Evolutionary conservation across 345 rosid species (phyloP).

Genomic region (Aquilaria malaccensis): DNA sequence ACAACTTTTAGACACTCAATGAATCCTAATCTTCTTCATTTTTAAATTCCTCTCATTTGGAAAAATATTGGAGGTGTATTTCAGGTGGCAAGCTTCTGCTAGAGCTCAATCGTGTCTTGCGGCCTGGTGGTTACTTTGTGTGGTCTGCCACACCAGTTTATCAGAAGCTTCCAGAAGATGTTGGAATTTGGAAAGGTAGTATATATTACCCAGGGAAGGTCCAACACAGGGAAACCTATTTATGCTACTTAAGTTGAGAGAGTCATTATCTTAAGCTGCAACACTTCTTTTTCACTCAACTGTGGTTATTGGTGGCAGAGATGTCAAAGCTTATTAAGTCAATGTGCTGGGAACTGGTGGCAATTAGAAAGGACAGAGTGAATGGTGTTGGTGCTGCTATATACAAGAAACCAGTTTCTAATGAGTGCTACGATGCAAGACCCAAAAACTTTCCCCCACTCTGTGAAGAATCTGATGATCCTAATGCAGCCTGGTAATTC

Average conservation of each 20-base stretch:
- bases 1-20: neutral
- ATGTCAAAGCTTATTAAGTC: slow-evolving; percentile 59
- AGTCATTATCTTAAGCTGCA: slow-evolving; percentile 6
- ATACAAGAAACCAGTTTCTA: slow-evolving; percentile 60
- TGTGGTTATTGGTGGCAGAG: slow-evolving; percentile 34
- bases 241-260: slow-evolving; percentile 3
- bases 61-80: slow-evolving; percentile 15
- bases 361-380: slow-evolving; percentile 42
- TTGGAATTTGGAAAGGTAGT: slow-evolving; percentile 82
- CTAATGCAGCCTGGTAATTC: slow-evolving; percentile 62
- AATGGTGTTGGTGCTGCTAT: slow-evolving; percentile 63
- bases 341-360: slow-evolving; percentile 70
- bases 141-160: slow-evolving; percentile 99
- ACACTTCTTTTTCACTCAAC: slow-evolving; percentile 3
- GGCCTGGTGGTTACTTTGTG: slow-evolving; percentile 93
- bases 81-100: slow-evolving; percentile 88
- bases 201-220: neutral
- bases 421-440: slow-evolving; percentile 51
- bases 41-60: neutral
- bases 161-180: slow-evolving; percentile 67
- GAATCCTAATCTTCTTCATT: neutral
- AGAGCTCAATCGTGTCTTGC: slow-evolving; percentile 80
- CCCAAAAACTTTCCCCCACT: slow-evolving; percentile 47
- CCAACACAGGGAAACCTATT: neutral
- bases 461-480: slow-evolving; percentile 66